Conservation (phyloP, 2,329 filamentous ascomycete species). For the Trichophyton mentagrophytes region DNA sequence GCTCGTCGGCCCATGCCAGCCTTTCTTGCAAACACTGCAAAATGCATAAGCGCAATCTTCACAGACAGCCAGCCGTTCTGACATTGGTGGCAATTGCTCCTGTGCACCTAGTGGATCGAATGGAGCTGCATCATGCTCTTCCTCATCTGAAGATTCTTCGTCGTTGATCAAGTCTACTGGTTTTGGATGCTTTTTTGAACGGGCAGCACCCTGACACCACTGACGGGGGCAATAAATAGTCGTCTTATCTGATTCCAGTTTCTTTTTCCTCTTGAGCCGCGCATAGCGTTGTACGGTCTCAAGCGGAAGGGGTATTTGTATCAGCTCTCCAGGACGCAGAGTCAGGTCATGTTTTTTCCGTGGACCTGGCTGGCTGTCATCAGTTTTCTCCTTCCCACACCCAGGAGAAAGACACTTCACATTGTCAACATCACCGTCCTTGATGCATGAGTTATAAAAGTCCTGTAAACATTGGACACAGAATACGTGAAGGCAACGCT, state of each 20-base stretch:
- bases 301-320: constrained; percentile 59
- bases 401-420: constrained; percentile 69
- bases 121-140: constrained; percentile 33
- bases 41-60: constrained; percentile 85
- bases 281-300: constrained; percentile 75
- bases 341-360: constrained; percentile 50
- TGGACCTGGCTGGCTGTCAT: constrained; percentile 18
- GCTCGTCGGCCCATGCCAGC: constrained; percentile 90
- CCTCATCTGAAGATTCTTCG: constrained; percentile 36
- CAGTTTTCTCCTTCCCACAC: constrained; percentile 50
- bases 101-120: constrained; percentile 36
- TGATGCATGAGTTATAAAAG: constrained; percentile 81
- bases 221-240: constrained; percentile 84
- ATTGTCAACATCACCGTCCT: constrained; percentile 64
- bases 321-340: constrained; percentile 69
- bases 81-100: constrained; percentile 34
- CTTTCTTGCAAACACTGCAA: constrained; percentile 58
- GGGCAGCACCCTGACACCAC: constrained; percentile 85
- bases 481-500: constrained; percentile 81
- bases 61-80: constrained; percentile 67
- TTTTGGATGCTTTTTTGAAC: constrained; percentile 60
- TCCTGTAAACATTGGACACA: constrained; percentile 77
- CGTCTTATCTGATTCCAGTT: constrained; percentile 79
- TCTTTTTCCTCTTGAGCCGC: constrained; percentile 79
- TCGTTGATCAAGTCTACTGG: constrained; percentile 50